phyloP scores from a whole-genome alignment of 2,329 filamentous ascomycete species.

The Dactylellina leptospora region DNA sequence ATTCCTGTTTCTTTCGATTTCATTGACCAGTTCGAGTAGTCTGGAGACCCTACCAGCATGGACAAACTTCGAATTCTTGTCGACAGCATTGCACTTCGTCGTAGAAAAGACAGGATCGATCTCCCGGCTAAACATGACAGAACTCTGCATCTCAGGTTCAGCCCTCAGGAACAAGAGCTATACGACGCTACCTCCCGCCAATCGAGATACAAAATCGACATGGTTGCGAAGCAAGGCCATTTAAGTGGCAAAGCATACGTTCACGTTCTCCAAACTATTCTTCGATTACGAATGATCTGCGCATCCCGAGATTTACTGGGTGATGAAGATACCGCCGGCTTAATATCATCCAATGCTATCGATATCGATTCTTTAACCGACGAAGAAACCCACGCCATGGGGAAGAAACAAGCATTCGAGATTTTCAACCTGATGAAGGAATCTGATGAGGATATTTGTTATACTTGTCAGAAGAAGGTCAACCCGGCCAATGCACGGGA shows the following conservation, averaged over 20 bases:
- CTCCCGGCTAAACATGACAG: conserved; percentile 78
- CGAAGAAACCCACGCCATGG: conserved; percentile 63
- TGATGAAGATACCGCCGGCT: conserved; percentile 70
- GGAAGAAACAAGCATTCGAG: conserved; percentile 74
- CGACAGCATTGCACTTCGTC: conserved; percentile 90
- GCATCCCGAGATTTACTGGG: conserved; percentile 90
- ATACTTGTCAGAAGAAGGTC: conserved; percentile 73
- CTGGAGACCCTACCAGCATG: conserved; percentile 78
- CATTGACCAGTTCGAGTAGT: conserved; percentile 66
- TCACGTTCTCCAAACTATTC: conserved; percentile 89
- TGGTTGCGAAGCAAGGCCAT: conserved; percentile 71
- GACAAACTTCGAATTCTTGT: conserved; percentile 87
- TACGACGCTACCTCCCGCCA: conserved; percentile 87
- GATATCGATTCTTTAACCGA: conserved; percentile 77
- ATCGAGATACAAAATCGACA: conserved; percentile 79
- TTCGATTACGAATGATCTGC: conserved; percentile 87
- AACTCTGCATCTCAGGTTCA: conserved; percentile 76
- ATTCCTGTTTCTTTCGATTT: too few species aligned
- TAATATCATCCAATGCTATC: conserved; percentile 68
- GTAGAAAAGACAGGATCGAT: conserved; percentile 89
- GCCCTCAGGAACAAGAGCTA: conserved; percentile 74
- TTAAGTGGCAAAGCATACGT: conserved; percentile 89
- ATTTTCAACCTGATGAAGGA: conserved; percentile 86
- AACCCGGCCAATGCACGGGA: conserved; percentile 69
- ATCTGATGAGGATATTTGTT: conserved; percentile 78